Conservation (phyloP, 352 stramenopile species). For the Phytophthora quininea region DNA sequence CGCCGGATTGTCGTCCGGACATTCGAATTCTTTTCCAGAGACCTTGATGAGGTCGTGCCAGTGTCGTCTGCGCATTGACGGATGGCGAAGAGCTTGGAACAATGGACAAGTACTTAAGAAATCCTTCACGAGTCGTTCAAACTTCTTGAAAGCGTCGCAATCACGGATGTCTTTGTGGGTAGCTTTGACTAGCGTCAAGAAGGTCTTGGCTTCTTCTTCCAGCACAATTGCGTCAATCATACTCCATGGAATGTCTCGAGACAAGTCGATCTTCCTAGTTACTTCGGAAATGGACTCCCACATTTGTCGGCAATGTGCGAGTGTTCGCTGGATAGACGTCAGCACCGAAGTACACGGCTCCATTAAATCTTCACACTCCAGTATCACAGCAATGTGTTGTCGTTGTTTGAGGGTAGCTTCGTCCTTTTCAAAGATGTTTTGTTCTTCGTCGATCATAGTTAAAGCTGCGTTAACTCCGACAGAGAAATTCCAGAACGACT, state of each 20-base stretch:
- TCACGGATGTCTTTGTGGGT: slow-evolving; percentile 90
- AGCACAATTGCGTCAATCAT: slow-evolving; percentile 92
- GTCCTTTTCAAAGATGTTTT: slow-evolving; percentile 43
- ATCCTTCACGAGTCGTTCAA: slow-evolving; percentile 75
- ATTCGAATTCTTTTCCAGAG: slow-evolving; percentile 63
- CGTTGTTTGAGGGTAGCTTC: slow-evolving; percentile 54
- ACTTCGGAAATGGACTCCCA: slow-evolving; percentile 90
- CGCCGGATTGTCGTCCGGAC: slow-evolving; percentile 65
- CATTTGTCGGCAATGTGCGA: slow-evolving; percentile 81
- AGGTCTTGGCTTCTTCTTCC: slow-evolving; percentile 93
- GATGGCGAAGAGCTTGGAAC: slow-evolving; percentile 79
- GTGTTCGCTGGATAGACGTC: slow-evolving; percentile 71
- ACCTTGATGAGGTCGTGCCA: slow-evolving; percentile 74
- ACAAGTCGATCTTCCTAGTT: slow-evolving; percentile 88
- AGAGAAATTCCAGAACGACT: slow-evolving; percentile 68
- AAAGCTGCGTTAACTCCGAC: slow-evolving; percentile 50
- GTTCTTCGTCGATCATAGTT: slow-evolving; percentile 51
- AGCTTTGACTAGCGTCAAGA: slow-evolving; percentile 88
- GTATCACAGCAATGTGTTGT: slow-evolving; percentile 90
- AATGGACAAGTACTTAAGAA: slow-evolving; percentile 82
- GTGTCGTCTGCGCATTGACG: slow-evolving; percentile 74
- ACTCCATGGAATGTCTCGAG: slow-evolving; percentile 90
- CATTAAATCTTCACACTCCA: slow-evolving; percentile 93
- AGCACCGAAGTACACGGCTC: slow-evolving; percentile 80
- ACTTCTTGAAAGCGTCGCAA: slow-evolving; percentile 91